Conservation (phyloP, 345 rosid species). For the Arabis hirsuta region DNA sequence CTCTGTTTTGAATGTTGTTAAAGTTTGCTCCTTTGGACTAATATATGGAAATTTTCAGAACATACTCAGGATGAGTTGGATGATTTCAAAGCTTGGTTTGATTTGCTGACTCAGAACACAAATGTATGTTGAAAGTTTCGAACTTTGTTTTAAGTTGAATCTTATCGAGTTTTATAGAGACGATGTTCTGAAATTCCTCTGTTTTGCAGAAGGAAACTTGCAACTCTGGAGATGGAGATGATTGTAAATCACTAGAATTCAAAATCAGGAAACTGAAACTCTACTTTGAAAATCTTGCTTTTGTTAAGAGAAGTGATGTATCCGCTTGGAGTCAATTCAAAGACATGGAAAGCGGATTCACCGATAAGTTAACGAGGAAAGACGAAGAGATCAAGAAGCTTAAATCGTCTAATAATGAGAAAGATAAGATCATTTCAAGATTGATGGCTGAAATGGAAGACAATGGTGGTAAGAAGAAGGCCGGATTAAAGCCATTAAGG, state of each 20-base stretch:
- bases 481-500: conserved; percentile 48
- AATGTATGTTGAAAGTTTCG: neutral
- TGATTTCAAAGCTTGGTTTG: conserved; percentile 48
- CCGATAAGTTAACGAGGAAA: conserved; percentile 44
- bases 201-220: neutral
- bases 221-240: neutral
- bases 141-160: neutral
- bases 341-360: conserved; percentile 2
- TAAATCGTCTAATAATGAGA: conserved; percentile 53
- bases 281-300: conserved; percentile 49
- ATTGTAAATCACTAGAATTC: conserved; percentile 33
- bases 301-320: neutral
- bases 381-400: conserved; percentile 58
- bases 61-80: conserved; percentile 56
- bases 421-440: conserved; percentile 56
- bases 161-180: too few species aligned
- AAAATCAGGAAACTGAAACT: conserved; percentile 52
- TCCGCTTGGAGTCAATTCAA: conserved; percentile 13
- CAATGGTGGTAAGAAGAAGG: conserved; percentile 36
- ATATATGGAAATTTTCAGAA: conserved; percentile 48
- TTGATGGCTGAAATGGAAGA: conserved; percentile 34
- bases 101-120: neutral
- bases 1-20: neutral
- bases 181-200: neutral
- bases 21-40: neutral